These are phyloP conservation scores for Mycena citricolor DNA, from an alignment of 1,284 basidiomycete genomes.

Conservation along the genomic window DNA sequence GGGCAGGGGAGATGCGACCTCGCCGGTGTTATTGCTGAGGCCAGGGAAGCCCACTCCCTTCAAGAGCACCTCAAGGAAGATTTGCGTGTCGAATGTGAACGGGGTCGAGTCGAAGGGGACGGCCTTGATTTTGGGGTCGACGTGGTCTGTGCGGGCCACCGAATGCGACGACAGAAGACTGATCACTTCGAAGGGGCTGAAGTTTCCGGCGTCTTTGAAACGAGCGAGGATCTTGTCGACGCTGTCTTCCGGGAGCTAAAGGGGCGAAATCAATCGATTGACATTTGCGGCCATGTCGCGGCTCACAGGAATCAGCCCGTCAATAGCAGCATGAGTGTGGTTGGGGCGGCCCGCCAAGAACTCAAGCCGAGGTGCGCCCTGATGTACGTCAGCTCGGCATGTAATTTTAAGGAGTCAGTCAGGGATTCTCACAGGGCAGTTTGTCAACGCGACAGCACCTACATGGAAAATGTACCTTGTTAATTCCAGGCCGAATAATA, in stretches of 20 bases:
- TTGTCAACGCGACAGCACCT: constrained; percentile 13
- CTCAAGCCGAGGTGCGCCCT: constrained; percentile 22
- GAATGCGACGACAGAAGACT: constrained; percentile 16
- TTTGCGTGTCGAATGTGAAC: constrained; percentile 38
- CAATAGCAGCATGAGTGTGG: constrained; percentile 13
- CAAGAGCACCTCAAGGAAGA: constrained; percentile 41
- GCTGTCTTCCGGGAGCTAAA: constrained; percentile 15
- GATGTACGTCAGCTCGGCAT: too few relatives aligned
- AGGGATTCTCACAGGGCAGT: constrained; percentile 16
- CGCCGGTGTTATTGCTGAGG: constrained; percentile 1
- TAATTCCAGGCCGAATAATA: too few relatives aligned
- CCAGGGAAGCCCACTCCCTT: constrained; percentile 34
- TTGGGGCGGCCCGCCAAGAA: constrained; percentile 24
- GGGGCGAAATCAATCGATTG: neutral
- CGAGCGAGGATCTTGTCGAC: constrained; percentile 16
- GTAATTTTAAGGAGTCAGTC: too few relatives aligned
- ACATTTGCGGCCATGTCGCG: neutral
- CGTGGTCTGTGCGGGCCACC: constrained; percentile 13
- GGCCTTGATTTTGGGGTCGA: constrained; percentile 6
- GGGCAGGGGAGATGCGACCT: constrained; percentile 16
- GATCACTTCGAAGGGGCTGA: constrained; percentile 20
- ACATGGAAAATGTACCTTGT: too few relatives aligned
- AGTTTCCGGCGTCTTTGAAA: constrained; percentile 16
- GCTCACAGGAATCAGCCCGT: constrained; percentile 19
- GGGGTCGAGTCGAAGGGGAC: constrained; percentile 37